Conservation (phyloP, 2,329 filamentous ascomycete species). For the Hymenoscyphus salicellus region DNA sequence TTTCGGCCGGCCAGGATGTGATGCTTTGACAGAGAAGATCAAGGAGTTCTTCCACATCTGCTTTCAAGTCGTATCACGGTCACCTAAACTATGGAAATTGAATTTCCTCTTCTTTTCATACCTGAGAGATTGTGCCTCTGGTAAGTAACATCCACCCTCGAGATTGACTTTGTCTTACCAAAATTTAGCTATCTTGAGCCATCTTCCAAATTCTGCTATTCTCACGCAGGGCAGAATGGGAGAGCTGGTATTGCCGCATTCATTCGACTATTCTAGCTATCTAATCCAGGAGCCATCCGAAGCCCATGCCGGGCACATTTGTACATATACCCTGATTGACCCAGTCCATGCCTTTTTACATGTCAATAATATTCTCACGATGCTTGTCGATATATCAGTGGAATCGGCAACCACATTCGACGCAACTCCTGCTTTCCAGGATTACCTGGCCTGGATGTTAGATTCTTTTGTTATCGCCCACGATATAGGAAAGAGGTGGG, state of each 20-base stretch:
- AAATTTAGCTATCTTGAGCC: slow-evolving; percentile 27
- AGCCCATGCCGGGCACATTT: slow-evolving; percentile 10
- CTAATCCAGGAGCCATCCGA: slow-evolving; percentile 12
- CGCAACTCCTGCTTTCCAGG: slow-evolving; percentile 33
- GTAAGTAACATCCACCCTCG: slow-evolving; percentile 22
- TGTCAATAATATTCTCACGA: slow-evolving; percentile 28
- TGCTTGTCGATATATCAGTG: slow-evolving; percentile 32
- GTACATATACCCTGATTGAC: slow-evolving; percentile 30
- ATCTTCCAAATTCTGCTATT: slow-evolving; percentile 24
- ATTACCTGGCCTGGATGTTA: slow-evolving; percentile 35
- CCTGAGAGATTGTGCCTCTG: slow-evolving; percentile 41
- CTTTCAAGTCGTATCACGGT: slow-evolving; percentile 45
- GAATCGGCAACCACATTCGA: slow-evolving; percentile 27
- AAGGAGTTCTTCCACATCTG: slow-evolving; percentile 51
- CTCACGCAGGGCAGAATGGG: slow-evolving; percentile 14
- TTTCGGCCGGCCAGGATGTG: slow-evolving; percentile 51
- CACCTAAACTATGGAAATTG: slow-evolving; percentile 48
- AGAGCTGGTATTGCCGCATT: slow-evolving; percentile 25
- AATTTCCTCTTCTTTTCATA: slow-evolving; percentile 47
- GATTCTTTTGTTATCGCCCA: slow-evolving; percentile 31
- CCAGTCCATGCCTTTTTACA: slow-evolving; percentile 29
- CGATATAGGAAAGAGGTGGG: slow-evolving; percentile 27
- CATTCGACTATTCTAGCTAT: slow-evolving; percentile 18
- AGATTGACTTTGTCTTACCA: neutral
- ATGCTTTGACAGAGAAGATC: slow-evolving; percentile 50